Percentiles rank a stretch among this genome's conserved stretches.
Conservation (phyloP, 345 rosid genomes). For the Arabis hirsuta region DNA sequence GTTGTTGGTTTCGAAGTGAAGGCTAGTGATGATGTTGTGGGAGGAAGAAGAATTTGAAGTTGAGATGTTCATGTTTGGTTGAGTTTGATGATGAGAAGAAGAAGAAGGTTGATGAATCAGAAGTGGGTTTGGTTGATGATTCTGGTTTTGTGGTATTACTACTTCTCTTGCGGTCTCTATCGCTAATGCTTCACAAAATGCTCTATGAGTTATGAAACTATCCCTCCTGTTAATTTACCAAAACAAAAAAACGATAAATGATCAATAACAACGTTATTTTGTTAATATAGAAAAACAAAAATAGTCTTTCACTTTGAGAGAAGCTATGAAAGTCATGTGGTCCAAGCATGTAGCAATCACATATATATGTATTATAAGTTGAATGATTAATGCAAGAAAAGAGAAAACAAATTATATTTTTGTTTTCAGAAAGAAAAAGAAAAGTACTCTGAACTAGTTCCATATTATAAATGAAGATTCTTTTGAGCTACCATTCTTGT, state of each 20-base stretch:
- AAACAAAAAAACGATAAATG: conserved; percentile 34
- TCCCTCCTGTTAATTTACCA: conserved; percentile 68
- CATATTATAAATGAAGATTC: conserved; percentile 48
- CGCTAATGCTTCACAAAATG: conserved; percentile 91
- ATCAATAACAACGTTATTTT: background rate
- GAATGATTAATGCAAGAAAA: conserved; percentile 33
- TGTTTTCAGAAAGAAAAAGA: background rate
- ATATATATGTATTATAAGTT: conserved; percentile 28
- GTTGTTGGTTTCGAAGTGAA: conserved; percentile 50
- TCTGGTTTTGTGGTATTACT: conserved; percentile 36
- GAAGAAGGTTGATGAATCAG: conserved; percentile 30
- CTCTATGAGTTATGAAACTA: conserved; percentile 93
- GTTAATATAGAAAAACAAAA: conserved; percentile 5
- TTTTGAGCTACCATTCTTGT: conserved; percentile 45
- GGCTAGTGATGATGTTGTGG: conserved; percentile 41
- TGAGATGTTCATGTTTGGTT: conserved; percentile 32
- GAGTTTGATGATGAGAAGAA: conserved; percentile 34
- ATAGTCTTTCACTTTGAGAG: conserved; percentile 6
- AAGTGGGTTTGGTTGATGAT: conserved; percentile 34
- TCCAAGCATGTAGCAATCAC: conserved; percentile 42
- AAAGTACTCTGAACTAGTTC: conserved; percentile 43
- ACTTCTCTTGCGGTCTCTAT: conserved; percentile 80
- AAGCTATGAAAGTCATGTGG: conserved; percentile 33
- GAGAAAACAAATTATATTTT: background rate
- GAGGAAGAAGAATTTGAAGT: conserved; percentile 33